phyloP scores from a whole-genome alignment of 2,329 filamentous ascomycete species.

The Trichoderma sp. region DNA sequence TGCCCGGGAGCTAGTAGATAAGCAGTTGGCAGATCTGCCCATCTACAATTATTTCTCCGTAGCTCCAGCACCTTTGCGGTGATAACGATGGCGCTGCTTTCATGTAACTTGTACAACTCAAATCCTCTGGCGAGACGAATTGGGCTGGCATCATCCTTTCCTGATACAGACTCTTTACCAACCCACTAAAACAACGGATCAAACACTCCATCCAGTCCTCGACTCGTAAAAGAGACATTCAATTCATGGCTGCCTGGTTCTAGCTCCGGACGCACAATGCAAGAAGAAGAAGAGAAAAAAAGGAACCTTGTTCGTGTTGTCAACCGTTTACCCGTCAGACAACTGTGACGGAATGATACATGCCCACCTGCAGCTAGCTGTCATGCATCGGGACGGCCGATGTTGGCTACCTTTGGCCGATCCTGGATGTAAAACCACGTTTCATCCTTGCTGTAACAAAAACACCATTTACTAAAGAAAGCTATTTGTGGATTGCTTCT shows the following conservation, averaged over 20 bases:
- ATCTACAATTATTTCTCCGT: slow-evolving; percentile 9
- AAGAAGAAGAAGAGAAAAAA: background rate
- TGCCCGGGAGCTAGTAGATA: slow-evolving; percentile 3
- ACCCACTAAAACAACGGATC: background rate
- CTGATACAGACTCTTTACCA: background rate
- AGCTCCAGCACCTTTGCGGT: background rate
- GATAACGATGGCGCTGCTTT: background rate
- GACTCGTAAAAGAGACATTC: background rate
- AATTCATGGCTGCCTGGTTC: background rate
- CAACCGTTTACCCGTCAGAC: background rate
- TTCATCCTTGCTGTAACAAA: background rate
- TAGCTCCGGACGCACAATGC: background rate
- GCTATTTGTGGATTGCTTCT: background rate
- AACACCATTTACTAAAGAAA: background rate
- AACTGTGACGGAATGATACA: background rate
- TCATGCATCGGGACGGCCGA: slow-evolving; percentile 1
- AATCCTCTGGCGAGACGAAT: background rate
- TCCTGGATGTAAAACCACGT: background rate
- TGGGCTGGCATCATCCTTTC: background rate
- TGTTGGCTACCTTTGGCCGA: background rate
- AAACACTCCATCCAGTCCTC: background rate
- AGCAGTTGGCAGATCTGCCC: background rate
- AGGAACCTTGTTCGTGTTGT: background rate
- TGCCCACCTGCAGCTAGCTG: background rate
- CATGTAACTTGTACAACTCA: too few relatives aligned